A percentile compares a stretch with the other conserved stretches of the same genome.
Conservation (phyloP, 148 eudicot species). For the Camellia granthamiana region DNA sequence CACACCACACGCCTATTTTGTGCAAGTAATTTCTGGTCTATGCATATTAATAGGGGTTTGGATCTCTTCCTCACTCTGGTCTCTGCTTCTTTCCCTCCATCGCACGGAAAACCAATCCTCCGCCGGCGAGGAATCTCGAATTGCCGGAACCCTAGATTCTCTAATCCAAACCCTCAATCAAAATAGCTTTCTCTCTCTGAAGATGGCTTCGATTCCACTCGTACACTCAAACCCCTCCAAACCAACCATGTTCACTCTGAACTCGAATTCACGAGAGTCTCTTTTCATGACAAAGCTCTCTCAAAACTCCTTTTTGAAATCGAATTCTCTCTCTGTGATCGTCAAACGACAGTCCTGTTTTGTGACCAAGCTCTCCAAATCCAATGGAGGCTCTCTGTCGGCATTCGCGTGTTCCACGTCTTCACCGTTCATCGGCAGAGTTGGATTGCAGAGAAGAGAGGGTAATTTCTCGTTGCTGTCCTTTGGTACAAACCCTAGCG, state of each 20-base stretch:
- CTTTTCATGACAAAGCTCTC: background rate
- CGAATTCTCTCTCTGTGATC: constrained; percentile 8
- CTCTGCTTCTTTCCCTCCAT: constrained; percentile 14
- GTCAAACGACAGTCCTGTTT: background rate
- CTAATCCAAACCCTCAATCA: background rate
- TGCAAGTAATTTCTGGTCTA: background rate
- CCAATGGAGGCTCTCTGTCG: constrained; percentile 20
- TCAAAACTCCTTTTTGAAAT: background rate
- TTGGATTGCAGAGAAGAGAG: constrained; percentile 68
- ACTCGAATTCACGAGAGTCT: too few species aligned
- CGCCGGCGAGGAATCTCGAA: constrained; percentile 18
- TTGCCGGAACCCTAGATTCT: background rate
- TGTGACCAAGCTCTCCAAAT: constrained; percentile 15
- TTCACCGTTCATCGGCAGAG: constrained; percentile 64
- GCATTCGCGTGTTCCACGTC: constrained; percentile 56
- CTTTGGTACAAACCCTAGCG: constrained; percentile 44
- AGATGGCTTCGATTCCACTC: constrained; percentile 27
- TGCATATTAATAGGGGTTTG: too few species aligned
- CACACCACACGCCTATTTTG: background rate
- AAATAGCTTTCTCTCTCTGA: constrained; percentile 6
- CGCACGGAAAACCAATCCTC: background rate
- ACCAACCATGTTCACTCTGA: background rate
- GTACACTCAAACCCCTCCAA: constrained; percentile 21
- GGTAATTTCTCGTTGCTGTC: constrained; percentile 64
- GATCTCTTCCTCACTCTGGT: constrained; percentile 4